A percentile compares a stretch with the other conserved stretches of the same genome.
Conservation (phyloP, 1,284 basidiomycete genomes). For the Crocinoboletus sp. region DNA sequence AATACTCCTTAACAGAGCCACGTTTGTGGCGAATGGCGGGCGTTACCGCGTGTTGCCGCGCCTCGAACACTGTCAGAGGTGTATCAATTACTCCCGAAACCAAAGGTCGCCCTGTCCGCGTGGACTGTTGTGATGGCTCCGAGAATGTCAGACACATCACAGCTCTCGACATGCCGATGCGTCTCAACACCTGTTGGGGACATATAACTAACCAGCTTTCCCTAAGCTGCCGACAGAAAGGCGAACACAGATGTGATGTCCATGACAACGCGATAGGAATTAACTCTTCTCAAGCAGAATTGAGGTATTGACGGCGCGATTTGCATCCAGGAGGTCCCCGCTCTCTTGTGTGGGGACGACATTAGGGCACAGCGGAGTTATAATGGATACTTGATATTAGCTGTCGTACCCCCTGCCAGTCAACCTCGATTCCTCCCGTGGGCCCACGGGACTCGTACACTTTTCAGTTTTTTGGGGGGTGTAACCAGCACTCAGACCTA, state of each 20-base stretch:
- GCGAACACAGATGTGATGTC: not conserved
- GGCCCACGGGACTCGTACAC: not conserved
- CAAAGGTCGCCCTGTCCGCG: not conserved
- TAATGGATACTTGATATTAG: conserved; percentile 3
- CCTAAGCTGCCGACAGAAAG: not conserved
- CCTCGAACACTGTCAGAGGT: not conserved
- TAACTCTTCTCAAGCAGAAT: not conserved
- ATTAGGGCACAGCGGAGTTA: not conserved
- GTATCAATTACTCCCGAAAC: not conserved
- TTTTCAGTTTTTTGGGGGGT: conserved; percentile 49
- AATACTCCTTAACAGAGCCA: no score
- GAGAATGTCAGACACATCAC: not conserved
- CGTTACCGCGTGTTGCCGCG: not conserved
- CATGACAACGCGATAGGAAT: conserved; percentile 11
- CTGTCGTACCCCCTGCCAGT: not conserved
- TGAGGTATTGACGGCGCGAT: not conserved
- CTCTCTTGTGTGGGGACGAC: not conserved
- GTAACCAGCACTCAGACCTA: conserved; percentile 52
- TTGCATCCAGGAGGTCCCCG: not conserved
- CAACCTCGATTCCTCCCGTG: not conserved
- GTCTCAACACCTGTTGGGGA: not conserved
- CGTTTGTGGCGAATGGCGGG: no score
- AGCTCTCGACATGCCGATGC: no score
- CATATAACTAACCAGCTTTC: not conserved
- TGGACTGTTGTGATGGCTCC: not conserved